Conservation (phyloP, 1,139 yeast species). For the Blastobotrys raffinosifermentans region DNA sequence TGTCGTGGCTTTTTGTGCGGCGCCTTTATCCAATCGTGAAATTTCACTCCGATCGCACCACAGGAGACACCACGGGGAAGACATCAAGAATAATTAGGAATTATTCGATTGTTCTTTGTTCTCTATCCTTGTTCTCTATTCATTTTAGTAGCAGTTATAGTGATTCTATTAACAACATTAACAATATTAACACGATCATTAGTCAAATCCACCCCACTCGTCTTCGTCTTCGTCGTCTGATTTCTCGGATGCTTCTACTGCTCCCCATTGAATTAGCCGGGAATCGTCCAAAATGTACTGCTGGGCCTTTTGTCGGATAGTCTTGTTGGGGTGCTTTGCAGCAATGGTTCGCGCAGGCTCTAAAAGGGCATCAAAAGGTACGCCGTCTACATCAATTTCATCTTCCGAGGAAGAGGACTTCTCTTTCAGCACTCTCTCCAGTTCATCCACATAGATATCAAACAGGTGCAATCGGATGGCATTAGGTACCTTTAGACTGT, state of each 20-base stretch:
- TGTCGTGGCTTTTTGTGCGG: background rate
- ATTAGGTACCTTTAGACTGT: constrained; percentile 48
- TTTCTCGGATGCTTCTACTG: constrained; percentile 37
- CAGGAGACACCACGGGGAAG: no score
- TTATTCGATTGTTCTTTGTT: no score
- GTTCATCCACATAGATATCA: constrained; percentile 80
- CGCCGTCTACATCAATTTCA: constrained; percentile 24
- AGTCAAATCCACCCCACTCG: constrained; percentile 23
- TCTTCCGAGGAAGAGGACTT: constrained; percentile 29
- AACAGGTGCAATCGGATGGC: constrained; percentile 82
- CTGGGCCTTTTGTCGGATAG: constrained; percentile 58
- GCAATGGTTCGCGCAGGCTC: constrained; percentile 53
- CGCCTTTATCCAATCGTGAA: no score
- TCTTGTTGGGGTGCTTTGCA: constrained; percentile 49
- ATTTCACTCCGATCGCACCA: no score
- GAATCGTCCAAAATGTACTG: constrained; percentile 62
- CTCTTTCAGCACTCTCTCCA: constrained; percentile 59
- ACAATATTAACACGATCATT: constrained; percentile 31
- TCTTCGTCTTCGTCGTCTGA: constrained; percentile 31
- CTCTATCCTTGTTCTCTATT: no score
- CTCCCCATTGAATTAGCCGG: constrained; percentile 63
- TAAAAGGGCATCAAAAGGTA: constrained; percentile 53
- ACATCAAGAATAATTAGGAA: no score
- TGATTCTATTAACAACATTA: no score
- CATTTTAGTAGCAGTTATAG: no score